These are phyloP conservation scores for Fulvia fulva DNA, from an alignment of 2,329 filamentous ascomycete genomes.

Conservation along the genomic window DNA sequence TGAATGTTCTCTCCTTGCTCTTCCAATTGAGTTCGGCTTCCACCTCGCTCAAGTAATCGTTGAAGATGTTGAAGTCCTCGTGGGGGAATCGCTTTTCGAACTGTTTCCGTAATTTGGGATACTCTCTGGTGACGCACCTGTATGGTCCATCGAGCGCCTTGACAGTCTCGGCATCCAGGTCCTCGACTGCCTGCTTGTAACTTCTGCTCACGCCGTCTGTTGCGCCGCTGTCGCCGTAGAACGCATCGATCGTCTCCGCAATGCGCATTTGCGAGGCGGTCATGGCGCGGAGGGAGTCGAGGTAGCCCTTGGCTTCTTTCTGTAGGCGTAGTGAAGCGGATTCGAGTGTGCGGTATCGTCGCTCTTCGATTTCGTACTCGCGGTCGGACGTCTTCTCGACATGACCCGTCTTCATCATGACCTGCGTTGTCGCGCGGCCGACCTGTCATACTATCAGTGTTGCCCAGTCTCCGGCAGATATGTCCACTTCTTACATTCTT, in stretches of 20 bases:
- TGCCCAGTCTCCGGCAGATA: not conserved
- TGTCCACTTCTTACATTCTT: constrained; percentile 29
- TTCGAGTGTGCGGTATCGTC: constrained; percentile 97
- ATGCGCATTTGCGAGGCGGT: constrained; percentile 99
- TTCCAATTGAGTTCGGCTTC: constrained; percentile 29
- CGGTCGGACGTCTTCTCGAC: constrained; percentile 98
- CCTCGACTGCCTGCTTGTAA: constrained; percentile 98
- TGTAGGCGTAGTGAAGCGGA: constrained; percentile 86
- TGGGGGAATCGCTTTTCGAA: constrained; percentile 14
- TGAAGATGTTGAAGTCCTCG: constrained; percentile 17
- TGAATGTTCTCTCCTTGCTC: constrained; percentile 23
- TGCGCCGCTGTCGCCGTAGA: constrained; percentile 94
- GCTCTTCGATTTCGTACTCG: constrained; percentile 91
- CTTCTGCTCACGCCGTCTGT: constrained; percentile 92
- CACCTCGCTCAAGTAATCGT: constrained; percentile 20
- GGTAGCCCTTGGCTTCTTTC: constrained; percentile 96
- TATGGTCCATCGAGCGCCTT: constrained; percentile 97
- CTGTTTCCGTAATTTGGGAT: not conserved
- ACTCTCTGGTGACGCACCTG: constrained; percentile 50
- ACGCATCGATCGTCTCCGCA: constrained; percentile 97
- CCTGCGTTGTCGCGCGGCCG: constrained; percentile 97
- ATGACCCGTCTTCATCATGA: constrained; percentile 99
- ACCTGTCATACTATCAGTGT: constrained; percentile 91
- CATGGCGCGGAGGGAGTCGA: constrained; percentile 97
- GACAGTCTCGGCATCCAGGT: constrained; percentile 96